phyloP scores from a whole-genome alignment of 208 protist genomes.

The Leishmania lainsoni region DNA sequence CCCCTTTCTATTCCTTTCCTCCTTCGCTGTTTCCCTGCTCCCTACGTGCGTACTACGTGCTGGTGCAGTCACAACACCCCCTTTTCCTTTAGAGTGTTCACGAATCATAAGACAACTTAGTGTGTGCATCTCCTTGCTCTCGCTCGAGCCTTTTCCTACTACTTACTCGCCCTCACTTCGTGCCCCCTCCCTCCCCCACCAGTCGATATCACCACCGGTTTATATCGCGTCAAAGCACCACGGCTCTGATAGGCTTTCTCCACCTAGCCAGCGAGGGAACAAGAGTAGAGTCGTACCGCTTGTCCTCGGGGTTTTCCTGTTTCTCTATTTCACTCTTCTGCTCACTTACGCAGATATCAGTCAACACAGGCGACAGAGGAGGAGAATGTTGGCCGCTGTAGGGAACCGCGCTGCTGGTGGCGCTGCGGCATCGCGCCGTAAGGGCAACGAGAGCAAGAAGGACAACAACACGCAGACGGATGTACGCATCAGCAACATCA shows the following conservation, averaged over 20 bases:
- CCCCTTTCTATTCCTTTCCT: neutral
- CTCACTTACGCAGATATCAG: neutral
- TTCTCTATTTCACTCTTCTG: slow-evolving; percentile 9
- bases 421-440: slow-evolving; percentile 15
- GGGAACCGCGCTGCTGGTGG: slow-evolving; percentile 10
- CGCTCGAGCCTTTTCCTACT: neutral
- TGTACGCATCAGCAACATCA: slow-evolving; percentile 94
- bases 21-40: neutral
- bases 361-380: neutral
- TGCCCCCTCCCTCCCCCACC: neutral
- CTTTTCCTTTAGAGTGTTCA: neutral
- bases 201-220: neutral
- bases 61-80: neutral
- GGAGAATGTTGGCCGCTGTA: slow-evolving; percentile 25
- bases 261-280: neutral
- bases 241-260: neutral
- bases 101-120: neutral
- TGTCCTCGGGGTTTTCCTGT: neutral
- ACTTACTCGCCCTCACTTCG: neutral
- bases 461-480: slow-evolving; percentile 92
- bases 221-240: neutral
- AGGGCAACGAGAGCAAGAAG: slow-evolving; percentile 85
- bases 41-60: neutral
- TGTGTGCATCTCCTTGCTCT: neutral
- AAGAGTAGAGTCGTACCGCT: neutral